Conservation (phyloP, 805 yeast genomes). For the Torulaspora gathmanii region DNA sequence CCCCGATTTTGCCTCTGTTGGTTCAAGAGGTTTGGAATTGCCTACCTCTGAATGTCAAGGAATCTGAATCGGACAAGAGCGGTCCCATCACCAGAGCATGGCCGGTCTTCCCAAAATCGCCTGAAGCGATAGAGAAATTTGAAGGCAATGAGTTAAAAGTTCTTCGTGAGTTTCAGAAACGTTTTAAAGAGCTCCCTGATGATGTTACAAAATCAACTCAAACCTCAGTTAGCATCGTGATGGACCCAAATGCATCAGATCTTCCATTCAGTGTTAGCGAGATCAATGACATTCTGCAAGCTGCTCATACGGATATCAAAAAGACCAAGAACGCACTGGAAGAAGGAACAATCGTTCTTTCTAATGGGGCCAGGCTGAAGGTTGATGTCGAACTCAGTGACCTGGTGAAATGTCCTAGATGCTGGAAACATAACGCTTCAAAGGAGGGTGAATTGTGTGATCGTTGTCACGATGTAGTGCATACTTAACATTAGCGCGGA, state of each 20-base stretch:
- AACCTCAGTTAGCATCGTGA: slow-evolving; percentile 30
- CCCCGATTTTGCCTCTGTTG: slow-evolving; percentile 79
- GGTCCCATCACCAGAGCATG: slow-evolving; percentile 5
- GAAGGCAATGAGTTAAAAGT: slow-evolving; percentile 19
- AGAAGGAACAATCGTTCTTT: slow-evolving; percentile 9
- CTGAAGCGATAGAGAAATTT: slow-evolving; percentile 11
- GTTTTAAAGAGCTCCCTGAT: slow-evolving; percentile 20
- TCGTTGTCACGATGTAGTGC: slow-evolving; percentile 51
- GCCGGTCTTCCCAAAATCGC: slow-evolving; percentile 8
- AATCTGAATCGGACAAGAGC: background rate
- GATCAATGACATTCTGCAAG: slow-evolving; percentile 55
- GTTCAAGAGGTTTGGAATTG: slow-evolving; percentile 86
- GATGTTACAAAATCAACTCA: slow-evolving; percentile 25
- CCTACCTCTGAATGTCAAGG: slow-evolving; percentile 37
- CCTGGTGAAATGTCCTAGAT: slow-evolving; percentile 76
- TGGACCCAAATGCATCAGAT: background rate
- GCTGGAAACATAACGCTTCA: slow-evolving; percentile 76
- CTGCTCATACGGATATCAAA: slow-evolving; percentile 51
- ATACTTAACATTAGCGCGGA: background rate
- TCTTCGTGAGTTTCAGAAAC: slow-evolving; percentile 19
- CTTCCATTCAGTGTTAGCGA: slow-evolving; percentile 37
- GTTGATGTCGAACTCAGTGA: slow-evolving; percentile 40
- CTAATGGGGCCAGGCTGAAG: slow-evolving; percentile 31
- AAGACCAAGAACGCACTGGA: slow-evolving; percentile 2
- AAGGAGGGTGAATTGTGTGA: slow-evolving; percentile 53